Conservation (phyloP, 352 stramenopile species). For the Elongisporangium undulatum region DNA sequence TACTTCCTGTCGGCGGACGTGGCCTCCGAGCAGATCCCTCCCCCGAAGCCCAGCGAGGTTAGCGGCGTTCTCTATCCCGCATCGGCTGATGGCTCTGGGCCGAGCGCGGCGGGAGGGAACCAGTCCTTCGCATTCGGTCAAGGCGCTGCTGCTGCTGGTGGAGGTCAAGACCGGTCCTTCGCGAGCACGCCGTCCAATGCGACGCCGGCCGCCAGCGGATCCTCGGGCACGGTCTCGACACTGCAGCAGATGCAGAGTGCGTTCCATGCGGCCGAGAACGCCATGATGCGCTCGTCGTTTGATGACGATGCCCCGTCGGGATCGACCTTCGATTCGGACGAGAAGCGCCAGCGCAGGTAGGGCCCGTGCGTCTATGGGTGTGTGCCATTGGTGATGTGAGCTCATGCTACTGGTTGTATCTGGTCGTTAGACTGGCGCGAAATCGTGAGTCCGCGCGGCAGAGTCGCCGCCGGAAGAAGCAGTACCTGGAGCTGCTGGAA, state of each 20-base stretch:
- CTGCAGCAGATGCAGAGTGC: constrained; percentile 46
- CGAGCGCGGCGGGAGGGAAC: not conserved
- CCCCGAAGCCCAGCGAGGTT: constrained; percentile 20
- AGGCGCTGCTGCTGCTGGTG: constrained; percentile 8
- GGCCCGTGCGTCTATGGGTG: not conserved
- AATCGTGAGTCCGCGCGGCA: constrained; percentile 88
- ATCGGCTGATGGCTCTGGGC: not conserved
- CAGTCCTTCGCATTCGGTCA: constrained; percentile 37
- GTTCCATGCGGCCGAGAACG: constrained; percentile 48
- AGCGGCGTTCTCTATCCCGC: constrained; percentile 5
- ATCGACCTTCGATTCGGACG: constrained; percentile 50
- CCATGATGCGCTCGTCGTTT: constrained; percentile 41
- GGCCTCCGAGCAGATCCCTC: constrained; percentile 40
- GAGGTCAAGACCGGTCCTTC: constrained; percentile 26
- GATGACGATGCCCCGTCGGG: constrained; percentile 52
- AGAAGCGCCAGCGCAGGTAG: constrained; percentile 71
- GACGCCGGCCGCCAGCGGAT: constrained; percentile 4
- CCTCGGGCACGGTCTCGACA: constrained; percentile 9
- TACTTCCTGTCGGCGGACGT: constrained; percentile 85
- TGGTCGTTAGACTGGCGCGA: constrained; percentile 43
- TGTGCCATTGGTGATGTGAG: not conserved
- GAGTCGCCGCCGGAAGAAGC: constrained; percentile 86
- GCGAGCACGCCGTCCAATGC: constrained; percentile 6
- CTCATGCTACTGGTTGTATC: not conserved
- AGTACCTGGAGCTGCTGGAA: constrained; percentile 86